Evolutionary conservation across 2,329 filamentous ascomycete genomes (phyloP).

Genomic region (Beauveria caledonica): DNA sequence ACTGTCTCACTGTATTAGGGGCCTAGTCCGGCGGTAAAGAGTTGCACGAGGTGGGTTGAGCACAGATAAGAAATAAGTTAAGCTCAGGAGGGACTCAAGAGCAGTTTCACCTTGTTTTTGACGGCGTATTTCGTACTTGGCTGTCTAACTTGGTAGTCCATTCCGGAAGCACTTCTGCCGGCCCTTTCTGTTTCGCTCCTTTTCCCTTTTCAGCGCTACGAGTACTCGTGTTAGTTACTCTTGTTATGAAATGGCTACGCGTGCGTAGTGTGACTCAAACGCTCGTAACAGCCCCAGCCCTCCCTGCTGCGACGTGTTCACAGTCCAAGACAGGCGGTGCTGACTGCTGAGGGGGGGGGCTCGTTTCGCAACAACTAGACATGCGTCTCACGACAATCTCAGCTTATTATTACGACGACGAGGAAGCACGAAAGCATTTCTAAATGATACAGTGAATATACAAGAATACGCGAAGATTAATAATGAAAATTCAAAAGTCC

Average conservation of each 20-base stretch:
- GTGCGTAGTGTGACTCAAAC: slow-evolving; percentile 2
- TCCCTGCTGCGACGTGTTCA: background rate
- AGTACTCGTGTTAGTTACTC: too few relatives aligned
- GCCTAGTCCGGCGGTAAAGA: background rate
- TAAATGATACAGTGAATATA: background rate
- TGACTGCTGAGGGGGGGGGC: background rate
- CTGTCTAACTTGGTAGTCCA: too few relatives aligned
- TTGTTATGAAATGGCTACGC: background rate
- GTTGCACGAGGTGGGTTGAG: background rate
- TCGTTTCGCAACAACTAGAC: background rate
- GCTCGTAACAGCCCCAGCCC: background rate
- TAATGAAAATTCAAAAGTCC: background rate
- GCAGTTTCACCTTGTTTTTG: background rate
- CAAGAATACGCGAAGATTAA: background rate
- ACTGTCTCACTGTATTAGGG: background rate
- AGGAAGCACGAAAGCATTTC: background rate
- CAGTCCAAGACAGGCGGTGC: background rate
- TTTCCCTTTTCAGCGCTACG: background rate
- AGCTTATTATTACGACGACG: background rate
- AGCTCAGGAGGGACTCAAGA: background rate
- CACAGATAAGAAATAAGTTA: slow-evolving; percentile 2
- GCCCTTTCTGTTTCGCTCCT: background rate
- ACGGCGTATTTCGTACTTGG: too few relatives aligned
- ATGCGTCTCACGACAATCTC: background rate
- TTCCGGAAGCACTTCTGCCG: too few relatives aligned